Evolutionary conservation across 495 filamentous ascomycete species (phyloP).

Genomic region (Endocarpon pusillum): DNA sequence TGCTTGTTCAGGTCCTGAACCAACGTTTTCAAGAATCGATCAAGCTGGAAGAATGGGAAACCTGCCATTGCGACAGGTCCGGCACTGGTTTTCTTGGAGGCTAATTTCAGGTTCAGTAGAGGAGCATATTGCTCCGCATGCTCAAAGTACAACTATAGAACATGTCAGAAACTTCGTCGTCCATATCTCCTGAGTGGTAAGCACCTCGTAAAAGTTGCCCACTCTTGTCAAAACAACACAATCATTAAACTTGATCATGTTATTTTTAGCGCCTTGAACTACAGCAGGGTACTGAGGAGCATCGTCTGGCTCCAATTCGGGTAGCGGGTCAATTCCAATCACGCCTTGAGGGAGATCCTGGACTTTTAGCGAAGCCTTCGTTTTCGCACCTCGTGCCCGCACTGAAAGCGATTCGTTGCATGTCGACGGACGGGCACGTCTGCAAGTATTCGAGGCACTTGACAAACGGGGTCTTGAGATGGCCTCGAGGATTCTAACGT

Average conservation of each 20-base stretch:
- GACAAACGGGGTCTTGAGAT: no score
- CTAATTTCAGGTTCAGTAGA: slow-evolving; percentile 74
- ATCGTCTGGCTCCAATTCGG: slow-evolving; percentile 29
- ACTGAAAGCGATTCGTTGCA: no score
- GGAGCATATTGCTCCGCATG: slow-evolving; percentile 81
- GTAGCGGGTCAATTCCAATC: slow-evolving; percentile 14
- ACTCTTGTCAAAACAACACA: slow-evolving; percentile 83
- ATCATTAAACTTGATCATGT: slow-evolving; percentile 78
- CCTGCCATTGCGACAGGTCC: slow-evolving; percentile 78
- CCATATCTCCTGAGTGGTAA: no score
- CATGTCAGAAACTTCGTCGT: no score
- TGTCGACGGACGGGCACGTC: no score
- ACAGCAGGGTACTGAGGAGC: slow-evolving; percentile 65
- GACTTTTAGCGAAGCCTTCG: slow-evolving; percentile 35
- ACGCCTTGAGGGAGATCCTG: slow-evolving; percentile 50
- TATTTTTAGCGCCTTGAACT: slow-evolving; percentile 71
- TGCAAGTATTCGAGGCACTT: no score
- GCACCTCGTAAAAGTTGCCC: slow-evolving; percentile 88
- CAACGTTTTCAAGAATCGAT: slow-evolving; percentile 77
- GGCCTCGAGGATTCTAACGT: no score
- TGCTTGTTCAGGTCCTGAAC: slow-evolving; percentile 80
- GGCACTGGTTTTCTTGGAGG: slow-evolving; percentile 55
- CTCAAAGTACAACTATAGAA: slow-evolving; percentile 61
- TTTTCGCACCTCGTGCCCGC: slow-evolving; percentile 35
- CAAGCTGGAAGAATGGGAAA: slow-evolving; percentile 83